These are phyloP conservation scores for Suillus tomentosus DNA, from an alignment of 768 basidiomycete species.

Conservation along the genomic window DNA sequence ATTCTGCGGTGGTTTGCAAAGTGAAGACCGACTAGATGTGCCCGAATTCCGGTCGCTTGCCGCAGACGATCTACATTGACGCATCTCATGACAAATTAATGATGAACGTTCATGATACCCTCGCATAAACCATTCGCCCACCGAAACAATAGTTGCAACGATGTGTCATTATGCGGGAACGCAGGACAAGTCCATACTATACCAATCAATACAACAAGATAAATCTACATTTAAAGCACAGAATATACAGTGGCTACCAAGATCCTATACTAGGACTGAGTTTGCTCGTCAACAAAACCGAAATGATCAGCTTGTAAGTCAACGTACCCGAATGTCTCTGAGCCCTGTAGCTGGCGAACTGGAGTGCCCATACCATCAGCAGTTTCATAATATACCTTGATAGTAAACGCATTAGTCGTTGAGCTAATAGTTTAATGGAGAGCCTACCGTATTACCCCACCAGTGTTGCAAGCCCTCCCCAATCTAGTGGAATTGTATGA, in stretches of 20 bases:
- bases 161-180: slow-evolving; percentile 13
- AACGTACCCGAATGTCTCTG: slow-evolving; percentile 25
- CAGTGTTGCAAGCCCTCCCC: slow-evolving; percentile 23
- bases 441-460: slow-evolving; percentile 32
- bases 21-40: slow-evolving; percentile 34
- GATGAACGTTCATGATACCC: slow-evolving; percentile 16
- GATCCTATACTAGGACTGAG: slow-evolving; percentile 18
- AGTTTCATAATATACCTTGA: slow-evolving; percentile 26
- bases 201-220: slow-evolving; percentile 4
- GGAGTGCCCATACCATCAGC: slow-evolving; percentile 28
- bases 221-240: slow-evolving; percentile 9
- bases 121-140: slow-evolving; percentile 8
- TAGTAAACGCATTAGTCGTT: too few species aligned
- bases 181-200: slow-evolving; percentile 9
- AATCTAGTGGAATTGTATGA: slow-evolving; percentile 19
- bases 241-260: slow-evolving; percentile 23
- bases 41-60: neutral
- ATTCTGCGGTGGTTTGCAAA: slow-evolving; percentile 30
- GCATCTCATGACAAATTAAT: slow-evolving; percentile 9
- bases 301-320: neutral
- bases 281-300: neutral
- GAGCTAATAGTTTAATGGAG: neutral
- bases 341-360: slow-evolving; percentile 27
- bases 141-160: slow-evolving; percentile 6
- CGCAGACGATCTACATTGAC: neutral